Conservation (phyloP, 2,329 filamentous ascomycete genomes). For the Beauveria australis region DNA sequence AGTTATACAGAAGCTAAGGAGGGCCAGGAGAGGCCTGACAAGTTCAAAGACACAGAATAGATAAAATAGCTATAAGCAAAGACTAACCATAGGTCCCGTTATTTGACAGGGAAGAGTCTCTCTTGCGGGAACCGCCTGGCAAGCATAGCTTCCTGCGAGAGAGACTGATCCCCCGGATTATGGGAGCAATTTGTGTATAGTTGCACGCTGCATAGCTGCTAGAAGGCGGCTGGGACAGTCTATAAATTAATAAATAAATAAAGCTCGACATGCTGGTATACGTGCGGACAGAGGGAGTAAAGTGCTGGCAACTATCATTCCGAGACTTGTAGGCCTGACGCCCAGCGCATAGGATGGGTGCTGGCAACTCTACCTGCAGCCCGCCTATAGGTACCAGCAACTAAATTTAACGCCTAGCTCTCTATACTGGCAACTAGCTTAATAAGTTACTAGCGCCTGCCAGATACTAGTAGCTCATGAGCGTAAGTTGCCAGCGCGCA, state of each 20-base stretch:
- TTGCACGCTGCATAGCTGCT: not conserved
- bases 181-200: not conserved
- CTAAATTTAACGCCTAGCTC: not conserved
- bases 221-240: not conserved
- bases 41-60: conserved; percentile 21
- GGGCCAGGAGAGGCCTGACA: conserved; percentile 19
- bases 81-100: not conserved
- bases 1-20: conserved; percentile 21
- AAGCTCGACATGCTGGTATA: not conserved
- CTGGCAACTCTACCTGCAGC: not conserved
- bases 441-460: too few species aligned
- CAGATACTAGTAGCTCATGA: too few species aligned
- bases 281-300: not conserved
- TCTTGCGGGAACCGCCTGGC: not conserved
- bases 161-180: not conserved
- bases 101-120: not conserved
- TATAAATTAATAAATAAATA: not conserved
- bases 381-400: not conserved
- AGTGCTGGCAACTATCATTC: not conserved
- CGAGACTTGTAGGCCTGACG: not conserved
- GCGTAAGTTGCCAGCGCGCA: too few species aligned
- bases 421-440: too few species aligned
- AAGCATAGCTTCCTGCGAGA: not conserved
- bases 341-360: not conserved
- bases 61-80: conserved; percentile 12